These are phyloP conservation scores for Chalciporus chontae DNA, from an alignment of 768 basidiomycete genomes.

Conservation along the genomic window DNA sequence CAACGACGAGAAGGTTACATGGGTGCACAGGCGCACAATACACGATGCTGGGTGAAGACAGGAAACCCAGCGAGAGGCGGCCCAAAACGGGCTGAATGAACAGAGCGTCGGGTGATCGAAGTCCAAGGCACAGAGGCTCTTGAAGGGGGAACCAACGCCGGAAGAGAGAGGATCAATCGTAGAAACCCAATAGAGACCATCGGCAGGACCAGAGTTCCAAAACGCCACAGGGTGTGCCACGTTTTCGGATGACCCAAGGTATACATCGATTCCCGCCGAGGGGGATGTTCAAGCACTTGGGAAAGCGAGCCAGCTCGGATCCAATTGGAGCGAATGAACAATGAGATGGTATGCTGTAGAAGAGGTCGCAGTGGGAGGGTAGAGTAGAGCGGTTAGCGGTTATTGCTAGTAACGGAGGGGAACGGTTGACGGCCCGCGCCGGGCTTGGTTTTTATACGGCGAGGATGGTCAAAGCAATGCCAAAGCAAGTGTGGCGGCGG, in stretches of 20 bases:
- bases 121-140: background rate
- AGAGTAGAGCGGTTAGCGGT: background rate
- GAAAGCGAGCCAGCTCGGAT: no score
- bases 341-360: no score
- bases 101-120: no score
- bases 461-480: constrained; percentile 5
- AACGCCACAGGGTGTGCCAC: background rate
- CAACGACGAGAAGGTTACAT: background rate
- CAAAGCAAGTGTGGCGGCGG: constrained; percentile 7
- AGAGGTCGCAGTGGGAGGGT: background rate
- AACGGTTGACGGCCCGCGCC: background rate
- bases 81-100: no score
- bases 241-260: background rate
- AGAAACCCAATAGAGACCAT: background rate
- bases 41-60: background rate
- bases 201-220: background rate
- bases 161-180: background rate
- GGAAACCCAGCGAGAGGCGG: background rate
- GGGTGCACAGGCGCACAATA: background rate
- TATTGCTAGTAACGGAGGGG: no score
- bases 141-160: background rate
- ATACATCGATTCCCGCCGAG: no score
- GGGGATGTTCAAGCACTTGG: no score
- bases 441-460: constrained; percentile 1
- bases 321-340: no score